Evolutionary conservation across 2,329 filamentous ascomycete species (phyloP).

Genomic region (Fusarium guadeloupense): DNA sequence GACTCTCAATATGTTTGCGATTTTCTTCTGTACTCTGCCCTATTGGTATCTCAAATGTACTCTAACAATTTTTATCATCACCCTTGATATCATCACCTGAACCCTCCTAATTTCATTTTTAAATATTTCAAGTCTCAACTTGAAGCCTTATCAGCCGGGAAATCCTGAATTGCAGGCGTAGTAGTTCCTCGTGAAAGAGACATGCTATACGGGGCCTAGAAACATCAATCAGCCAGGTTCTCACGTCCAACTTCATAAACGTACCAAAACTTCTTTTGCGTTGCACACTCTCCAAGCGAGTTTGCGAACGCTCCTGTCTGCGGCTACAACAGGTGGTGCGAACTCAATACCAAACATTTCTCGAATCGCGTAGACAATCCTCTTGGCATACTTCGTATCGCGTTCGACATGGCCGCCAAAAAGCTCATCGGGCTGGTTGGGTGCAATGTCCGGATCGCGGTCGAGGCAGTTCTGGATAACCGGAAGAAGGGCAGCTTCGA

Average conservation of each 20-base stretch:
- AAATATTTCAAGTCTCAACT: not conserved
- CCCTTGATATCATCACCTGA: not conserved
- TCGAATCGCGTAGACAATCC: conserved; percentile 92
- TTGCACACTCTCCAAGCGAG: conserved; percentile 95
- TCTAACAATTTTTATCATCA: not conserved
- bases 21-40: no score
- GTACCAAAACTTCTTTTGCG: conserved; percentile 91
- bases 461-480: conserved; percentile 94
- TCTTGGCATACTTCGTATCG: conserved; percentile 86
- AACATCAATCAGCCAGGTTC: conserved; percentile 18
- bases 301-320: conserved; percentile 89
- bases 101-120: not conserved
- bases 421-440: conserved; percentile 77
- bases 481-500: conserved; percentile 81
- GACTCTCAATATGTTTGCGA: no score
- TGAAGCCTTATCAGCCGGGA: conserved; percentile 43
- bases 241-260: conserved; percentile 47
- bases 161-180: conserved; percentile 62
- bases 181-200: conserved; percentile 69
- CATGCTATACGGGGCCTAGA: conserved; percentile 76
- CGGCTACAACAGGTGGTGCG: conserved; percentile 88
- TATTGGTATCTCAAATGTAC: conserved; percentile 32
- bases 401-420: conserved; percentile 88
- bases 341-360: conserved; percentile 99
- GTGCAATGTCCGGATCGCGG: conserved; percentile 88